A percentile compares a stretch with the other conserved stretches of the same genome.
Conservation (phyloP, 805 yeast genomes). For the Zygoascus ofunaensis region DNA sequence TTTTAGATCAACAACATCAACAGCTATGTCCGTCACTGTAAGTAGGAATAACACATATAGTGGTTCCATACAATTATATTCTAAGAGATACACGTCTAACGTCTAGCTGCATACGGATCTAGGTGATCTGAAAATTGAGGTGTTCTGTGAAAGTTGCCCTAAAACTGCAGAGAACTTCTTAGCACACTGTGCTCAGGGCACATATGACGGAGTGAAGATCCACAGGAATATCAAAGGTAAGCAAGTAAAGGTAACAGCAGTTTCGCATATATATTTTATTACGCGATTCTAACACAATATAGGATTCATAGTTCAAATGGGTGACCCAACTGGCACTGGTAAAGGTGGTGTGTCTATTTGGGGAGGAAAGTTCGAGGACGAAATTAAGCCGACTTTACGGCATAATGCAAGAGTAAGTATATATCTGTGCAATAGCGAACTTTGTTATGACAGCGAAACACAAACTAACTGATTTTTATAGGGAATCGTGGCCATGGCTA, state of each 20-base stretch:
- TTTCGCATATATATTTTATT: conserved; percentile 21
- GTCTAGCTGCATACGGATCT: conserved; percentile 8
- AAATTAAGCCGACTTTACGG: conserved; percentile 35
- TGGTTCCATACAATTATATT: neutral
- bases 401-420: conserved; percentile 50
- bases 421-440: no score
- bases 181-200: conserved; percentile 39
- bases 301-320: conserved; percentile 30
- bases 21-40: conserved; percentile 9
- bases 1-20: no score
- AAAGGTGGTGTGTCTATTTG: conserved; percentile 39
- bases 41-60: neutral
- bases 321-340: conserved; percentile 32
- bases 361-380: conserved; percentile 28
- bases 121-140: conserved; percentile 27
- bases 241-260: conserved; percentile 23
- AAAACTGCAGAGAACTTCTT: conserved; percentile 36
- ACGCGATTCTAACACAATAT: neutral
- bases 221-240: conserved; percentile 32
- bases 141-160: conserved; percentile 34
- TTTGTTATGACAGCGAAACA: no score
- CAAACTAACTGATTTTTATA: neutral
- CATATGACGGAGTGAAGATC: conserved; percentile 27
- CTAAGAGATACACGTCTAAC: neutral
- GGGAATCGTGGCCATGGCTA: conserved; percentile 87